These are phyloP conservation scores for Chlorella sp. DNA, from an alignment of 139 green algal species.

Conservation along the genomic window DNA sequence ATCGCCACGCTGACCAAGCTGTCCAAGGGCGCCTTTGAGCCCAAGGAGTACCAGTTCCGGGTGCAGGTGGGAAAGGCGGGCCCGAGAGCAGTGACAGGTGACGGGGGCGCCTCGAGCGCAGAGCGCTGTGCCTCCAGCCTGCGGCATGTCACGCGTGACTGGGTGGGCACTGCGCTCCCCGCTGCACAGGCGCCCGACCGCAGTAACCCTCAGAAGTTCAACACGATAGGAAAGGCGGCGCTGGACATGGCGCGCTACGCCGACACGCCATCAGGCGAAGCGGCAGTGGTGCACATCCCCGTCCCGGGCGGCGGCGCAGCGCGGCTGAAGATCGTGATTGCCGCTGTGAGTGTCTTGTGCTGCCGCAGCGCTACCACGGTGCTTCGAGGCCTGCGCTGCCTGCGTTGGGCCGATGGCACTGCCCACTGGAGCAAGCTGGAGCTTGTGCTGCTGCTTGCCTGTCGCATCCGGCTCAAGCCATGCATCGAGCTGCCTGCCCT, in stretches of 20 bases:
- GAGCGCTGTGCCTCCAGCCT: no score
- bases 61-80: conserved; percentile 45
- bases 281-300: background rate
- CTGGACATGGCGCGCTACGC: conserved; percentile 44
- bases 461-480: no score
- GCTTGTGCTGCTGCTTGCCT: conserved; percentile 11
- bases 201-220: conserved; percentile 12
- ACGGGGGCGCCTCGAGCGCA: no score
- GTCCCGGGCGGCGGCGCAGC: background rate
- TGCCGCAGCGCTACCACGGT: conserved; percentile 1
- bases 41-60: conserved; percentile 66
- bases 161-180: no score
- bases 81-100: no score
- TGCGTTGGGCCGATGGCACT: no score
- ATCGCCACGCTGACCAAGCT: conserved; percentile 57
- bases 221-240: conserved; percentile 49
- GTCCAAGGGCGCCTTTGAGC: conserved; percentile 41
- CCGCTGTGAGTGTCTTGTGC: background rate
- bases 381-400: no score
- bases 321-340: background rate
- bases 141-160: no score
- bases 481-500: no score
- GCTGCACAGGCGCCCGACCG: conserved; percentile 18
- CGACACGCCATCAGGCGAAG: background rate
- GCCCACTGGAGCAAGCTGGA: no score